These are phyloP conservation scores for Chalciporus chontae DNA, from an alignment of 768 basidiomycete genomes.

Conservation along the genomic window DNA sequence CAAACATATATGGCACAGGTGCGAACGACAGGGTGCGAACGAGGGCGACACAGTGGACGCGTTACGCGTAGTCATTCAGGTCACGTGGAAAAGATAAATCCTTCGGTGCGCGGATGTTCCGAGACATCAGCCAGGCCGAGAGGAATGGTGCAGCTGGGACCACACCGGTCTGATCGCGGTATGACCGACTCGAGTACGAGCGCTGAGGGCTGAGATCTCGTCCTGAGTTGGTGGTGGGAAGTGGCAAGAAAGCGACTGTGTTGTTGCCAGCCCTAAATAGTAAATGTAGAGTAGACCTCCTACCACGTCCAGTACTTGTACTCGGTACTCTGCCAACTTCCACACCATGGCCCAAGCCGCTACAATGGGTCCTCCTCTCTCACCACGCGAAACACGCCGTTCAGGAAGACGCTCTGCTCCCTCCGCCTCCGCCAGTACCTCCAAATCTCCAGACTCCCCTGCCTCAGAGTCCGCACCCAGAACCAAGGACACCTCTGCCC, in stretches of 20 bases:
- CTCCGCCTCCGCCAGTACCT: conserved; percentile 61
- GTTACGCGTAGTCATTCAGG: conserved; percentile 8
- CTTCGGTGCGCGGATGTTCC: not conserved
- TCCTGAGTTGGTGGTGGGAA: not conserved
- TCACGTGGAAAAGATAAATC: conserved; percentile 28
- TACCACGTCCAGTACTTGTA: conserved; percentile 1
- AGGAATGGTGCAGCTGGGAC: conserved; percentile 5
- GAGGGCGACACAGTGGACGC: too few relatives aligned
- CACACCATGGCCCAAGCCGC: conserved; percentile 58
- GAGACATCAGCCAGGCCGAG: not conserved
- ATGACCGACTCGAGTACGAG: not conserved
- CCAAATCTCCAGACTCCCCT: conserved; percentile 73
- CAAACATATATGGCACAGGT: too few relatives aligned
- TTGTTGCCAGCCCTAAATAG: conserved; percentile 35
- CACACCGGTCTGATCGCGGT: conserved; percentile 18
- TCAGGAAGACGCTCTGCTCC: conserved; percentile 72
- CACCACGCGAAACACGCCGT: conserved; percentile 73
- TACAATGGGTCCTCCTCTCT: conserved; percentile 74
- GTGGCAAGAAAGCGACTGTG: conserved; percentile 8
- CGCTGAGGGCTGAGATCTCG: not conserved
- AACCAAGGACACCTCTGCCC: conserved; percentile 39
- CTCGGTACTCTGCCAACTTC: conserved; percentile 9
- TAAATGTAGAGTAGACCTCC: conserved; percentile 20
- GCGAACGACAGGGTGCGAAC: too few relatives aligned
- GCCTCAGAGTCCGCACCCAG: conserved; percentile 42